Evolutionary conservation across 225 moss, liverwort and hornwort genomes (phyloP), one percentile per base, ranked within the genome.

Genomic region (Marchantia polymorpha): DNA sequence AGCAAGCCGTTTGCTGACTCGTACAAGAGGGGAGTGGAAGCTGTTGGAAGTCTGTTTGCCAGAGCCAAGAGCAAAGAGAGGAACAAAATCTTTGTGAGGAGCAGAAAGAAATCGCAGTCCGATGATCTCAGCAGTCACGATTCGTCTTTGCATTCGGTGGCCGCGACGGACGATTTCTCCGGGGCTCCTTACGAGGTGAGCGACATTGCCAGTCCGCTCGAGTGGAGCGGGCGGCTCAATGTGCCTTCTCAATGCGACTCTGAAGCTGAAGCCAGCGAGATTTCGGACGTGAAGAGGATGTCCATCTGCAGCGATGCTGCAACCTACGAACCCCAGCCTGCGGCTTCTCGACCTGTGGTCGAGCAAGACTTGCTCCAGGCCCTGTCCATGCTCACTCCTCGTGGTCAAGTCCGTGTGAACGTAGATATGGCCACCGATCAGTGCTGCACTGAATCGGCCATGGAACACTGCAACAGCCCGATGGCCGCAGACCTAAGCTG

Each of bases 21-120:
- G 29, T 78, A 85, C 81, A 85, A 85, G 81, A 73, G 78, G 73
- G 81, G 84, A 74, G 84, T 85, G 17, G 81, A 85, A 67, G 84
- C 84, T 52, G 84, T 85, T 52, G 81, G 84, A 61, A 85, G 81
- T 79, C 46, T 81, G 73, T 85, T 85, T 68, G 81, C 84, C n/a
- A 81, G 84, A 85, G 84, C 81, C 66, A 85, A 82, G 72, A 85
- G 84, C 81, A 85, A 81, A 82, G 78, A 85, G 72, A 81, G 81
- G 78, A 81, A 81, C 58, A 84, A 81, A 70, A 84, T 84, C 72
- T 84, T 84, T 77, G 77, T 72, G 14, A 80, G 83, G 65, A 81
- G 64, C 76, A 72, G 77, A 50, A 84, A 77, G 77, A 84, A 84
- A 29, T 52, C 52, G 11, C 72, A 78, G 5, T 31, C 69, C 0